Percentiles rank a stretch among this genome's conserved stretches.
Evolutionary conservation across 176 grass and related monocot genomes (phyloP).

Genomic region (Eragrostis nindensis): DNA sequence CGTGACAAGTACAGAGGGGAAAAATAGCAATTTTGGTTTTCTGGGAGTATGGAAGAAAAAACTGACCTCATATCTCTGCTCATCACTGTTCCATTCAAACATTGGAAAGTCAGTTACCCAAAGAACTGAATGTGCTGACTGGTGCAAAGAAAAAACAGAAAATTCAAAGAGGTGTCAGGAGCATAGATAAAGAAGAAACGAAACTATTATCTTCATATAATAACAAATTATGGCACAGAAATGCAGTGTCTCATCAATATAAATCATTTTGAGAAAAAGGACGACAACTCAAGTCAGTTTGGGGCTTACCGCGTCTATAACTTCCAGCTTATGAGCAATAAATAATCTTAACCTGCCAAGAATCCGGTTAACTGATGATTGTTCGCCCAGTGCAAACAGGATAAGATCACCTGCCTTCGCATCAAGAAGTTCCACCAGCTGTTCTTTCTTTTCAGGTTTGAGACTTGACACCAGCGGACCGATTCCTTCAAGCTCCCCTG

Average conservation of each 20-base stretch:
- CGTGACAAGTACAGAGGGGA: neutral
- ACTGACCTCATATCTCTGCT: slow-evolving; percentile 88
- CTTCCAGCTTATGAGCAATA: slow-evolving; percentile 75
- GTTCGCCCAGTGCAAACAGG: slow-evolving; percentile 86
- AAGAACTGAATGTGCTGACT: slow-evolving; percentile 80
- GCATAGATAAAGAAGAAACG: slow-evolving; percentile 26
- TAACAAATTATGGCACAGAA: neutral
- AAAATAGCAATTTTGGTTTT: neutral
- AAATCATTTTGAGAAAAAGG: slow-evolving; percentile 21
- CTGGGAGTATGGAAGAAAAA: slow-evolving; percentile 24
- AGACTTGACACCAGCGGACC: slow-evolving; percentile 71
- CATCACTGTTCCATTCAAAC: slow-evolving; percentile 90
- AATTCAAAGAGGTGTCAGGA: slow-evolving; percentile 35
- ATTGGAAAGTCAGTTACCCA: slow-evolving; percentile 98
- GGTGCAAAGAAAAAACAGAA: slow-evolving; percentile 35
- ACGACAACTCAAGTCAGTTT: neutral
- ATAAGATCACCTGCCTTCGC: slow-evolving; percentile 82
- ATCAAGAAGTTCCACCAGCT: slow-evolving; percentile 54
- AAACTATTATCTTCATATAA: neutral
- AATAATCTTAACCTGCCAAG: slow-evolving; percentile 82
- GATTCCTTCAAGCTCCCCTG: slow-evolving; percentile 91
- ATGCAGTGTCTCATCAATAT: neutral
- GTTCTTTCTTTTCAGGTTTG: slow-evolving; percentile 65
- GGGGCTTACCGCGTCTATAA: slow-evolving; percentile 71
- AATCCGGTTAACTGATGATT: slow-evolving; percentile 61